Evolutionary conservation across 2,329 filamentous ascomycete species (phyloP).

Genomic region (Atkinsonella texensis): DNA sequence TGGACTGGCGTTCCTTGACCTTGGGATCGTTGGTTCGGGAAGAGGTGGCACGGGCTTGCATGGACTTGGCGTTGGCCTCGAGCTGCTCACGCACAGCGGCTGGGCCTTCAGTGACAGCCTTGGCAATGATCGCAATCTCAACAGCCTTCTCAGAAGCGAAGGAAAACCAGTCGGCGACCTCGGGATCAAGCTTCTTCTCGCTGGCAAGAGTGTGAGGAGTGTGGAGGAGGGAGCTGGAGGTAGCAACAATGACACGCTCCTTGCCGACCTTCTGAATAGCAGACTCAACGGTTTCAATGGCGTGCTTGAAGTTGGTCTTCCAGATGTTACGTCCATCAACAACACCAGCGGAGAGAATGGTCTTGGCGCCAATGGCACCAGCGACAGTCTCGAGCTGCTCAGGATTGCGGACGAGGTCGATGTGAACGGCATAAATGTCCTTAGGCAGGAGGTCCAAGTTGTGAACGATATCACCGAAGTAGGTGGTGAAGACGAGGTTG

Average conservation of each 20-base stretch:
- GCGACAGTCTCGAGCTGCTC: conserved; percentile 89
- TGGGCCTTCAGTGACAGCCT: conserved; percentile 89
- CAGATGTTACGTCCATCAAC: conserved; percentile 99
- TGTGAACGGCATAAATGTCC: conserved; percentile 73
- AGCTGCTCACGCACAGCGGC: conserved; percentile 77
- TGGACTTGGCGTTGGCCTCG: conserved; percentile 92
- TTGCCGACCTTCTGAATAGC: conserved; percentile 92
- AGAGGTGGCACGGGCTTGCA: conserved; percentile 82
- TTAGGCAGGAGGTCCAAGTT: conserved; percentile 85
- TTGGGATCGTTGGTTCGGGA: conserved; percentile 92
- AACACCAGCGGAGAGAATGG: conserved; percentile 87
- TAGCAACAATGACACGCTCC: conserved; percentile 93
- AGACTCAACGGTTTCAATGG: conserved; percentile 80
- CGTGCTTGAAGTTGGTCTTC: conserved; percentile 98
- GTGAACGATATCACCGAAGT: conserved; percentile 99
- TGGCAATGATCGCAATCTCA: conserved; percentile 87
- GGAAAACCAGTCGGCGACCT: conserved; percentile 96
- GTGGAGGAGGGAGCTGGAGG: conserved; percentile 95
- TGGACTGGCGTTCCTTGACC: conserved; percentile 92
- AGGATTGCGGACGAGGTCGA: conserved; percentile 95
- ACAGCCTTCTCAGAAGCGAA: conserved; percentile 91
- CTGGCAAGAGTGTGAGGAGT: conserved; percentile 94
- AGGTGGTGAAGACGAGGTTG: conserved; percentile 83
- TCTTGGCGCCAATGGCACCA: conserved; percentile 72
- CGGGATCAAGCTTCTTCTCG: conserved; percentile 94